Percentiles rank a stretch among this genome's conserved stretches.
Conservation (phyloP, 176 grass and related monocot species). For the Paspalum vaginatum region DNA sequence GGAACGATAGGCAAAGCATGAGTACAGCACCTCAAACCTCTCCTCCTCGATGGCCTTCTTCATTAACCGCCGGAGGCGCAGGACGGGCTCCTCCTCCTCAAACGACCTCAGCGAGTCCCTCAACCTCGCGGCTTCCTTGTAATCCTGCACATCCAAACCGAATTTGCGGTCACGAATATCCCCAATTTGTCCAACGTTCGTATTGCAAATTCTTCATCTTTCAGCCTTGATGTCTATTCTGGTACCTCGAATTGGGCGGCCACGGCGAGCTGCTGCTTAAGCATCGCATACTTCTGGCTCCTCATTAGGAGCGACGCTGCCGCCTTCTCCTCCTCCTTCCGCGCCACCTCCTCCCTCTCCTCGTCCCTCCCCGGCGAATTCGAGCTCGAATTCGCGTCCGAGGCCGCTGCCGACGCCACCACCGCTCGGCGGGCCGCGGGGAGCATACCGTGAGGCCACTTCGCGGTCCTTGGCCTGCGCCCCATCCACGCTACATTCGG, state of each 20-base stretch:
- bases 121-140: constrained; percentile 78
- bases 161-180: constrained; percentile 18
- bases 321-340: constrained; percentile 40
- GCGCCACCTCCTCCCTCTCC: constrained; percentile 32
- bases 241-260: constrained; percentile 73
- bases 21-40: constrained; percentile 64
- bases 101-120: constrained; percentile 72
- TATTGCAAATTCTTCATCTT: neutral
- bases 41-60: constrained; percentile 65
- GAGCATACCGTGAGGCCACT: constrained; percentile 32
- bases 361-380: constrained; percentile 38
- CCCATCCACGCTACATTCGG: constrained; percentile 27
- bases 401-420: constrained; percentile 40
- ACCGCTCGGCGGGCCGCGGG: constrained; percentile 17
- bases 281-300: constrained; percentile 73
- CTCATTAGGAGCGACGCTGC: constrained; percentile 57
- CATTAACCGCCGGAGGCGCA: constrained; percentile 60
- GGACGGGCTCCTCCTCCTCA: constrained; percentile 70
- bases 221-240: neutral
- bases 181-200: neutral
- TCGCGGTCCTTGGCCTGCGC: constrained; percentile 33
- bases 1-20: neutral
- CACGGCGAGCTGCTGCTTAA: constrained; percentile 80
- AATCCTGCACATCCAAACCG: constrained; percentile 55
- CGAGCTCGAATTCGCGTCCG: constrained; percentile 50